These are phyloP conservation scores for Miscanthus sacchariflorus DNA, from an alignment of 202 grass and related monocot genomes.

Conservation along the genomic window DNA sequence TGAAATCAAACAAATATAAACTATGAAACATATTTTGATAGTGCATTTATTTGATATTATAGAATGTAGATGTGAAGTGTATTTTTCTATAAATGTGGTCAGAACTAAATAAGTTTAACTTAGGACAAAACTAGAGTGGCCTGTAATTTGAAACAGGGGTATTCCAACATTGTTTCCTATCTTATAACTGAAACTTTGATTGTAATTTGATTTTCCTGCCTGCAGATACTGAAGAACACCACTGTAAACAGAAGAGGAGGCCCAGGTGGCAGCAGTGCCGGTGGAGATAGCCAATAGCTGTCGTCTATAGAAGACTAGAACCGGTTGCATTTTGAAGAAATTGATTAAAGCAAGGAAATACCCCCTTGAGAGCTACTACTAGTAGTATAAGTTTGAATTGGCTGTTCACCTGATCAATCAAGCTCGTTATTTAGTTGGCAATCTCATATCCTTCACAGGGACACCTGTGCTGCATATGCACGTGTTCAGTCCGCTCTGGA, in stretches of 20 bases:
- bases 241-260: conserved; percentile 63
- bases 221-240: conserved; percentile 69
- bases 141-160: too few relatives aligned
- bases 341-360: neutral
- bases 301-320: neutral
- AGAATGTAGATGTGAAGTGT: too few relatives aligned
- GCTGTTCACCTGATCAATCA: neutral
- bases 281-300: conserved; percentile 40
- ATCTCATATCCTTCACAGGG: neutral
- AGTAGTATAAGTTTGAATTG: neutral
- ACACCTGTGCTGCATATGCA: neutral
- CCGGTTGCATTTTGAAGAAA: neutral
- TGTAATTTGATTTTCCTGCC: neutral
- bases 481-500: neutral
- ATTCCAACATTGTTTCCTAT: too few relatives aligned
- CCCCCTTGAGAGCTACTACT: neutral
- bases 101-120: too few relatives aligned
- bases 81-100: too few relatives aligned
- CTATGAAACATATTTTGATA: too few relatives aligned
- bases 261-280: conserved; percentile 41
- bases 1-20: neutral
- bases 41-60: too few relatives aligned
- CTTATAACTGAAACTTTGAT: neutral
- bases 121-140: too few relatives aligned
- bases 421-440: neutral